phyloP scores from a whole-genome alignment of 1,284 basidiomycete species.

The Sparassis latifolia region DNA sequence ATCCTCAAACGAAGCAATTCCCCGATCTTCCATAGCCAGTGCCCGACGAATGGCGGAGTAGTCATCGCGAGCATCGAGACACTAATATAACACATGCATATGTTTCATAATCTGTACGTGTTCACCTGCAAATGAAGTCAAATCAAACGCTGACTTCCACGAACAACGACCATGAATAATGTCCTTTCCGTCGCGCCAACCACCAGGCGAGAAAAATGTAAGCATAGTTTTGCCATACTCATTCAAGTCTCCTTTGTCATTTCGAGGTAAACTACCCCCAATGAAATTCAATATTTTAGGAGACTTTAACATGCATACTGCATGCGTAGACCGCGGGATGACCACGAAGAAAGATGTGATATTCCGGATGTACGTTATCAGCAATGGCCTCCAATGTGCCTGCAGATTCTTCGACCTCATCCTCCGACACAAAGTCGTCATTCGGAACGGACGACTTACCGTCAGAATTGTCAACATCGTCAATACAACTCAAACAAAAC shows the following conservation, averaged over 20 bases:
- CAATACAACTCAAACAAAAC: neutral
- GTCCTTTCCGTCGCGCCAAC: neutral
- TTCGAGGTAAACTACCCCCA: neutral
- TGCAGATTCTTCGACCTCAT: neutral
- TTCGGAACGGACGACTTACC: neutral
- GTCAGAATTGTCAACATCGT: neutral
- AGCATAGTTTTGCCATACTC: neutral
- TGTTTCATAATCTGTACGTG: conserved; percentile 24
- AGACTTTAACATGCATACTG: neutral
- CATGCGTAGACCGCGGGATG: neutral
- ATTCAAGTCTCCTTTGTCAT: neutral
- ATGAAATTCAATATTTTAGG: neutral
- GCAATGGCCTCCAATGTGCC: neutral
- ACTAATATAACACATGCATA: conserved; percentile 27
- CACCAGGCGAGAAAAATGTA: neutral
- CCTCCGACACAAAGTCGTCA: neutral
- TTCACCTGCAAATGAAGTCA: conserved; percentile 18
- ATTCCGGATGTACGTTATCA: neutral
- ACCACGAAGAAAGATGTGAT: conserved; percentile 1
- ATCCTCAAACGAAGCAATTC: no score
- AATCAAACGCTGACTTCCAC: neutral
- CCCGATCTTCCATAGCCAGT: no score
- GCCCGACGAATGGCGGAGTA: conserved; percentile 7
- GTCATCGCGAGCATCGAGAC: conserved; percentile 29
- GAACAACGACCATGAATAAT: neutral